Conservation (phyloP, 768 basidiomycete genomes). For the Boletales sp. region DNA sequence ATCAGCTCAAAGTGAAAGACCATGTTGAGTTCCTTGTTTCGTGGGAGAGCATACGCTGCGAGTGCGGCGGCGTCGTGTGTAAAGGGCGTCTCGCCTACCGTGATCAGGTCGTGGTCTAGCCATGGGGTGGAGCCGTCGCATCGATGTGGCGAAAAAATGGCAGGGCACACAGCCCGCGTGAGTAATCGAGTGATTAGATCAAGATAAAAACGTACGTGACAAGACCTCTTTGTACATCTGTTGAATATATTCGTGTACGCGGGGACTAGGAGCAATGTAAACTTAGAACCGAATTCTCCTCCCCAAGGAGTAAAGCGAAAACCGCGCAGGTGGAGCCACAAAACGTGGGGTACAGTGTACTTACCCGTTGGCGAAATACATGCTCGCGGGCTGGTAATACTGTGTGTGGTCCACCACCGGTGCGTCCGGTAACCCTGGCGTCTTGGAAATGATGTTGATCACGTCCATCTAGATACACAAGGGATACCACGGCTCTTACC, state of each 20-base stretch:
- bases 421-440: conserved; percentile 61
- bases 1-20: conserved; percentile 63
- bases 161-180: neutral
- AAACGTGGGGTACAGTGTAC: conserved; percentile 8
- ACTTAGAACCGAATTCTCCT: neutral
- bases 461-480: conserved; percentile 53
- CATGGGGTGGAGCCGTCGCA: conserved; percentile 2
- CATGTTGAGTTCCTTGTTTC: conserved; percentile 61
- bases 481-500: neutral
- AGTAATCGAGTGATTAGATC: conserved; percentile 16
- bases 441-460: conserved; percentile 67
- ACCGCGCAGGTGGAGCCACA: conserved; percentile 6
- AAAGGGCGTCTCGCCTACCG: conserved; percentile 62
- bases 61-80: conserved; percentile 50
- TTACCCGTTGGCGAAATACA: conserved; percentile 60
- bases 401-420: conserved; percentile 49
- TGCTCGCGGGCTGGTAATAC: conserved; percentile 50
- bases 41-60: conserved; percentile 53
- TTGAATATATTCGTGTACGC: conserved; percentile 62
- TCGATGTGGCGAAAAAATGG: neutral
- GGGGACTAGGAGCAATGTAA: conserved; percentile 41
- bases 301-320: conserved; percentile 1
- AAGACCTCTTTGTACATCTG: conserved; percentile 65
- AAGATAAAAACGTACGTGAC: conserved; percentile 41
- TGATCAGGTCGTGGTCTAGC: conserved; percentile 55